phyloP scores from a whole-genome alignment of 2,329 filamentous ascomycete species.

The Aspergillus quadricinctus region DNA sequence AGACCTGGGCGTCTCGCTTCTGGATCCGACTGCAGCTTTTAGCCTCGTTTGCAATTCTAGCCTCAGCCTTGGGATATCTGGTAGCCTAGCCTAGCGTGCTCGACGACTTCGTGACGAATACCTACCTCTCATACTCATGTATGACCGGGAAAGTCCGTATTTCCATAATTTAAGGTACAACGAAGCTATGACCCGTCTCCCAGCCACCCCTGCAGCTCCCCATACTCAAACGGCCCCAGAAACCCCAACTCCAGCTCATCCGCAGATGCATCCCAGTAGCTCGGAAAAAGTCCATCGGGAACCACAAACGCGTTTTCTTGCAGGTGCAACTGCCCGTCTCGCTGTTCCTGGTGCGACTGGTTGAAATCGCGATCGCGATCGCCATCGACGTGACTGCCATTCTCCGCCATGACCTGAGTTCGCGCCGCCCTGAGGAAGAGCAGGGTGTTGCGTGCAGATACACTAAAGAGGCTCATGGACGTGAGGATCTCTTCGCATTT shows the following conservation, averaged over 20 bases:
- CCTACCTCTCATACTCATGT: too few relatives aligned
- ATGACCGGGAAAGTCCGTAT: not conserved
- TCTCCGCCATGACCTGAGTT: not conserved
- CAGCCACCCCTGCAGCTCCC: too few relatives aligned
- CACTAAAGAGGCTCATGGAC: slow-evolving; percentile 25
- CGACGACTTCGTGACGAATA: not conserved
- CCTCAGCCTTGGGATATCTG: not conserved
- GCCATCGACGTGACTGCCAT: too few relatives aligned
- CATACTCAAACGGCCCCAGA: too few relatives aligned
- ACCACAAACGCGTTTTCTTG: too few relatives aligned
- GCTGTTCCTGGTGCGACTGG: too few relatives aligned
- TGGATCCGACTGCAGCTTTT: not conserved
- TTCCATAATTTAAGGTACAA: not conserved
- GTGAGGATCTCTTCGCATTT: slow-evolving; percentile 25
- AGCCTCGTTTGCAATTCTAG: not conserved
- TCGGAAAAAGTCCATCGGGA: too few relatives aligned
- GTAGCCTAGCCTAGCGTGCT: not conserved
- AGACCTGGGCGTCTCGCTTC: too few relatives aligned
- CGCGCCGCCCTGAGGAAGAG: slow-evolving; percentile 22
- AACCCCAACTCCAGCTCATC: too few relatives aligned
- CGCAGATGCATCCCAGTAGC: too few relatives aligned
- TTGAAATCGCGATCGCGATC: too few relatives aligned
- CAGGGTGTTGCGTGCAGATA: slow-evolving; percentile 27
- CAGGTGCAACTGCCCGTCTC: too few relatives aligned
- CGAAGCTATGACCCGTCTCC: not conserved